phyloP scores from a whole-genome alignment of 78 protist species.

The Isochrysis galbana region DNA sequence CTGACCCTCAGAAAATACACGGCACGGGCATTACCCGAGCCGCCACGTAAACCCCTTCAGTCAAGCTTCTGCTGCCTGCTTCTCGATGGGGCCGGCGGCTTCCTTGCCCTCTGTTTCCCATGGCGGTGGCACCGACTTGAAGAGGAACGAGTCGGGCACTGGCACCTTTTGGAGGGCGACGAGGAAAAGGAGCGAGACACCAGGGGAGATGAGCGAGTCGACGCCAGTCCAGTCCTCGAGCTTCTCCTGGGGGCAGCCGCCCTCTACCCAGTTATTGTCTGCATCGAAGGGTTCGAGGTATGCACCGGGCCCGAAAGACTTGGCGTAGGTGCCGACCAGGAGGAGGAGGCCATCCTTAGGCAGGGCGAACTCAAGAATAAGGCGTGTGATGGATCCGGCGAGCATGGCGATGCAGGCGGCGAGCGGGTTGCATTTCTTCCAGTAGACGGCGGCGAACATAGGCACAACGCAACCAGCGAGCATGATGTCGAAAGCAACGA shows the following conservation, averaged over 20 bases:
- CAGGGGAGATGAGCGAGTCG: constrained; percentile 9
- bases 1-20: too few species aligned
- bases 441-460: constrained; percentile 21
- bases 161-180: not conserved
- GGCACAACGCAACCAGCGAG: constrained; percentile 26
- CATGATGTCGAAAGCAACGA: constrained; percentile 37
- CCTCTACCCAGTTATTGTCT: not conserved
- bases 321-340: not conserved
- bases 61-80: too few species aligned
- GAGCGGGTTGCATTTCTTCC: not conserved
- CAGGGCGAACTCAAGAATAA: constrained; percentile 2
- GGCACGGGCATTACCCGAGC: too few species aligned
- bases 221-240: not conserved
- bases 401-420: not conserved
- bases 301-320: not conserved
- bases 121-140: not conserved
- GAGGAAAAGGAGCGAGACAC: not conserved
- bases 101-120: too few species aligned
- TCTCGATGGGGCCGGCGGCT: too few species aligned
- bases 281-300: not conserved
- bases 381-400: not conserved
- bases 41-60: too few species aligned
- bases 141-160: not conserved
- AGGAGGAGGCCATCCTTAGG: constrained; percentile 23
- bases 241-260: not conserved